Evolutionary conservation across 176 grass and related monocot genomes (phyloP).

Genomic region (Pontederia crassipes): DNA sequence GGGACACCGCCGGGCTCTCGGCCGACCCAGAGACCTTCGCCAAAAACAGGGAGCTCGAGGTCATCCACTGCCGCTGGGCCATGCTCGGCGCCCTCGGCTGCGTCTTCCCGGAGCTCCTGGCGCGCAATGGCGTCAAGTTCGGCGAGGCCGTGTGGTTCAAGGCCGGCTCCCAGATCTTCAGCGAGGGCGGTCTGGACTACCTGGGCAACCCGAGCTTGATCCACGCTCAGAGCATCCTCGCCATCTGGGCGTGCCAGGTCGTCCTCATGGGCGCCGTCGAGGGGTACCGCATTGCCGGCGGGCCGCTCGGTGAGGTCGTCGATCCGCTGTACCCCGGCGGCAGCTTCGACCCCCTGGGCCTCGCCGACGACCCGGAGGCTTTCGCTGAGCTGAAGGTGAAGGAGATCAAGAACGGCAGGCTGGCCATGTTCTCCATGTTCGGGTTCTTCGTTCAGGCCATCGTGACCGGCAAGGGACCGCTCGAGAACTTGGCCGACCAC

Average conservation of each 20-base stretch:
- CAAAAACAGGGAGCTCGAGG: neutral
- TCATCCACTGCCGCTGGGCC: constrained; percentile 8
- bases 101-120: too few species aligned
- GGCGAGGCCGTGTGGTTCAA: too few species aligned
- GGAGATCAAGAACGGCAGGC: constrained; percentile 59
- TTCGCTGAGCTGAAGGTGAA: constrained; percentile 74
- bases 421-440: constrained; percentile 25
- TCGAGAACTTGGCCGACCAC: constrained; percentile 4
- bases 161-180: too few species aligned
- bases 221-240: neutral
- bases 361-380: constrained; percentile 56
- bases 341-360: constrained; percentile 46
- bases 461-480: constrained; percentile 41
- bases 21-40: neutral
- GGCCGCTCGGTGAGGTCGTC: constrained; percentile 43
- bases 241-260: constrained; percentile 20
- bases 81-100: neutral
- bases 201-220: constrained; percentile 7
- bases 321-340: constrained; percentile 56
- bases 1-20: too few species aligned
- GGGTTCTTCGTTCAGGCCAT: constrained; percentile 67
- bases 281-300: constrained; percentile 25
- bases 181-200: neutral
- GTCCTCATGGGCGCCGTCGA: constrained; percentile 44
- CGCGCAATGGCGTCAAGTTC: too few species aligned